These are phyloP conservation scores for Starmerella davenportii DNA, from an alignment of 805 yeast genomes.

Conservation along the genomic window DNA sequence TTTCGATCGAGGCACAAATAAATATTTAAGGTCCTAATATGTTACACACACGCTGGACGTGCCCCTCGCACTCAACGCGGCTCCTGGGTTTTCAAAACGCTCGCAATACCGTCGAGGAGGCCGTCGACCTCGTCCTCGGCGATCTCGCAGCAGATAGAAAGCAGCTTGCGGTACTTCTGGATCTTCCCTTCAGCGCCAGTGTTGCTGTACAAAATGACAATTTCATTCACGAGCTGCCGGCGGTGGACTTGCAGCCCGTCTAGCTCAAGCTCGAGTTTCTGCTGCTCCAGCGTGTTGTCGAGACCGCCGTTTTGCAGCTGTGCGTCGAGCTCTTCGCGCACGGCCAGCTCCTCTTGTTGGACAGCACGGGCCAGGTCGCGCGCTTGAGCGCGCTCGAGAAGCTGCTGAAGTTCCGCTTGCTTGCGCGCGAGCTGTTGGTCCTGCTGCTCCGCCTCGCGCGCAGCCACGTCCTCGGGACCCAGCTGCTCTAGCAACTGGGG, in stretches of 20 bases:
- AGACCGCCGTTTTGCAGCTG: conserved; percentile 10
- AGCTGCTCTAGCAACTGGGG: conserved; percentile 19
- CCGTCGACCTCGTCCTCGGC: conserved; percentile 65
- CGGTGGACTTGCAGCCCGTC: conserved; percentile 28
- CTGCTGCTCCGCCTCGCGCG: conserved; percentile 18
- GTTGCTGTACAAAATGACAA: conserved; percentile 33
- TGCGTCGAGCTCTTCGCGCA: conserved; percentile 17
- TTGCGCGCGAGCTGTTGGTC: conserved; percentile 7
- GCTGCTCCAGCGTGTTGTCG: conserved; percentile 13
- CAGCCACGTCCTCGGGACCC: conserved; percentile 19
- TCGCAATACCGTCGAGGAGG: conserved; percentile 52
- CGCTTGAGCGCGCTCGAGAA: conserved; percentile 51
- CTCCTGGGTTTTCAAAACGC: conserved; percentile 1
- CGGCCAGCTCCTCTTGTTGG: conserved; percentile 33
- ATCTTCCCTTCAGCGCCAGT: conserved; percentile 37
- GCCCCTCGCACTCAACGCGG: too few relatives aligned
- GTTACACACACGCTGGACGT: too few relatives aligned
- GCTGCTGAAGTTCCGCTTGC: conserved; percentile 25
- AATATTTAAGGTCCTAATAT: too few relatives aligned
- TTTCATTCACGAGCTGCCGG: conserved; percentile 27
- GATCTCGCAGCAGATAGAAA: conserved; percentile 60
- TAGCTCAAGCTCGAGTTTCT: conserved; percentile 25
- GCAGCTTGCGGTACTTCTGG: conserved; percentile 61
- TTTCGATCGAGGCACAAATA: too few relatives aligned
- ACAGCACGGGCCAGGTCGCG: conserved; percentile 40